phyloP scores from a whole-genome alignment of 163 green algal species.

The Trebouxia gelatinosa region DNA sequence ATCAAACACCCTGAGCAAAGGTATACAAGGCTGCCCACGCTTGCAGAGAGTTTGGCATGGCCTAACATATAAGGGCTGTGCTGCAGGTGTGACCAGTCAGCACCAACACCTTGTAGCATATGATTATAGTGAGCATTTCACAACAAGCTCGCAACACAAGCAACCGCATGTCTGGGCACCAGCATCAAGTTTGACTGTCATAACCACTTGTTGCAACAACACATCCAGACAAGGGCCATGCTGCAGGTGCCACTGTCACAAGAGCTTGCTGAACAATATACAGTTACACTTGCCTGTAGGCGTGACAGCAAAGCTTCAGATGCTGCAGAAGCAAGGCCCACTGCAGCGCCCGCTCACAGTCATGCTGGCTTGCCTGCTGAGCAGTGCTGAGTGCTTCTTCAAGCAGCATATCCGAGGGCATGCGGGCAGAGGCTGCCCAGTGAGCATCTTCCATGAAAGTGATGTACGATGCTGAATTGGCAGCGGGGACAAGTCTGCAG shows the following conservation, averaged over 20 bases:
- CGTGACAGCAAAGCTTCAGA: conserved; percentile 1
- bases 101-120: neutral
- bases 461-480: conserved; percentile 17
- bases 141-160: neutral
- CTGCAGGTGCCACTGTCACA: neutral
- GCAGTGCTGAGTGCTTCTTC: neutral
- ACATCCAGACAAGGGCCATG: neutral
- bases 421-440: conserved; percentile 16
- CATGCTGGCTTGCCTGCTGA: neutral
- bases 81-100: too few relatives aligned
- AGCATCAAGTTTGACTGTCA: too few relatives aligned
- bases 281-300: neutral
- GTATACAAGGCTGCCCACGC: too few relatives aligned
- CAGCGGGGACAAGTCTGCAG: conserved; percentile 13
- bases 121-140: neutral
- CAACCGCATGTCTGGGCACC: too few relatives aligned
- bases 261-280: neutral
- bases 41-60: too few relatives aligned
- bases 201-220: neutral
- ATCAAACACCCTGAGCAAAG: too few relatives aligned
- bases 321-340: neutral
- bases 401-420: conserved; percentile 13
- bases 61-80: too few relatives aligned
- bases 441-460: conserved; percentile 21
- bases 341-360: neutral